Evolutionary conservation across 768 basidiomycete species (phyloP).

Genomic region (Lentinus tigrinus): DNA sequence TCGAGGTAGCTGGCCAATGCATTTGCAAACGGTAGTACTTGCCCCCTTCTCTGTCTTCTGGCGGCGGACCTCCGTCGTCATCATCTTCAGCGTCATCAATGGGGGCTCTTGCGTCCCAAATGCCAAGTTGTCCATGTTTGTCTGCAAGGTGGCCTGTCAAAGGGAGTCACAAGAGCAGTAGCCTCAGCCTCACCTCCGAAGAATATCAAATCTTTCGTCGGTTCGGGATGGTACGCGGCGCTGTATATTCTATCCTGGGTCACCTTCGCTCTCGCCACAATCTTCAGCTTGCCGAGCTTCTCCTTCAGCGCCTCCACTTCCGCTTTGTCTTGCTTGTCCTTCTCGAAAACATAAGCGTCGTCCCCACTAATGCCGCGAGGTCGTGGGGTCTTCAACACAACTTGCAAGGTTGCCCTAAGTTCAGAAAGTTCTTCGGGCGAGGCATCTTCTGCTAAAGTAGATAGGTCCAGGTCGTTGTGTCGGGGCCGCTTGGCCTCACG

Average conservation of each 20-base stretch:
- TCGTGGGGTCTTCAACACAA: constrained; percentile 35
- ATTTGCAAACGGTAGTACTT: constrained; percentile 77
- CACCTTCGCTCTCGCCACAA: constrained; percentile 81
- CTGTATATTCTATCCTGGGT: constrained; percentile 74
- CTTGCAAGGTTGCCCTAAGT: constrained; percentile 46
- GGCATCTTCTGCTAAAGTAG: constrained; percentile 51
- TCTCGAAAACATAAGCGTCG: constrained; percentile 52
- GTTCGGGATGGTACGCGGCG: constrained; percentile 78
- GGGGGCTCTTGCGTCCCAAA: constrained; percentile 82
- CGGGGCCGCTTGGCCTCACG: constrained; percentile 68
- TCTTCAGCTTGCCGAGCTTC: constrained; percentile 52
- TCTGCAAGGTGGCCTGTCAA: constrained; percentile 41
- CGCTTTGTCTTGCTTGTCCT: constrained; percentile 43
- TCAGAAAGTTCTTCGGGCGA: constrained; percentile 43
- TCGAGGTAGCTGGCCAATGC: constrained; percentile 81
- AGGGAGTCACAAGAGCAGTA: not conserved
- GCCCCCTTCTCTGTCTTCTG: constrained; percentile 55
- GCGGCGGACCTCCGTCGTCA: constrained; percentile 43
- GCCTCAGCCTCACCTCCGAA: constrained; percentile 64
- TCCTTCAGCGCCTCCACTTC: constrained; percentile 55
- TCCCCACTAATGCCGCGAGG: constrained; percentile 42
- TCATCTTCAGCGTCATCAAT: constrained; percentile 65
- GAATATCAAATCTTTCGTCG: constrained; percentile 79
- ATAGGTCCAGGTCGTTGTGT: constrained; percentile 61
- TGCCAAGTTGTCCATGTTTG: constrained; percentile 79